Evolutionary conservation across 176 grass and related monocot species (phyloP).

Genomic region (Oryza meyeriana): DNA sequence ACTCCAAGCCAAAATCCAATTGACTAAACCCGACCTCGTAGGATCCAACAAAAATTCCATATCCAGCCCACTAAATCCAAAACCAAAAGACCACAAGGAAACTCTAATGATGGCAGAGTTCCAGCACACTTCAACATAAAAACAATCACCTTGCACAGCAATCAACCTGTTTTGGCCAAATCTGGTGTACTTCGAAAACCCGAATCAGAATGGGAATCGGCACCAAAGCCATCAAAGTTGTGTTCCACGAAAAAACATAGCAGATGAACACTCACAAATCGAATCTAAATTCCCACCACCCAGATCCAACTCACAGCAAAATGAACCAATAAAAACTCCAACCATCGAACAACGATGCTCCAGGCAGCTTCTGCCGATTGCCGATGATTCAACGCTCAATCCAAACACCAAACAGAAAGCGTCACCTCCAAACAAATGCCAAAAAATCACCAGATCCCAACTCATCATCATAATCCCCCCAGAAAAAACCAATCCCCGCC

Average conservation of each 20-base stretch:
- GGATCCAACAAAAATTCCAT: conserved; percentile 23
- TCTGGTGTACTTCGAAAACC: background rate
- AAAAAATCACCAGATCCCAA: conserved; percentile 24
- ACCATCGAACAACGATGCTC: background rate
- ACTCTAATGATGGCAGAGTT: background rate
- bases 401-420: background rate
- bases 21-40: background rate
- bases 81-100: background rate
- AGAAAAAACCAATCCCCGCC: background rate
- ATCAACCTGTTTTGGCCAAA: background rate
- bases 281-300: background rate
- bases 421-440: conserved; percentile 18
- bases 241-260: background rate
- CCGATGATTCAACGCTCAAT: background rate
- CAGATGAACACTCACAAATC: background rate
- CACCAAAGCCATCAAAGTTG: background rate
- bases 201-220: conserved; percentile 8
- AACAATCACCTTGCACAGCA: background rate
- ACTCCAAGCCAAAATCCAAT: conserved; percentile 7
- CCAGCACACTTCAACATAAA: background rate
- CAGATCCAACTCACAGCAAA: conserved; percentile 20
- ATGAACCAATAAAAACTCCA: background rate
- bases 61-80: conserved; percentile 6
- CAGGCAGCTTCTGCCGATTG: background rate
- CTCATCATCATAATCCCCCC: background rate